Percentiles rank a stretch among this genome's conserved stretches.
phyloP scores from a whole-genome alignment of 2,329 filamentous ascomycete species.

The Epichloe festucae region DNA sequence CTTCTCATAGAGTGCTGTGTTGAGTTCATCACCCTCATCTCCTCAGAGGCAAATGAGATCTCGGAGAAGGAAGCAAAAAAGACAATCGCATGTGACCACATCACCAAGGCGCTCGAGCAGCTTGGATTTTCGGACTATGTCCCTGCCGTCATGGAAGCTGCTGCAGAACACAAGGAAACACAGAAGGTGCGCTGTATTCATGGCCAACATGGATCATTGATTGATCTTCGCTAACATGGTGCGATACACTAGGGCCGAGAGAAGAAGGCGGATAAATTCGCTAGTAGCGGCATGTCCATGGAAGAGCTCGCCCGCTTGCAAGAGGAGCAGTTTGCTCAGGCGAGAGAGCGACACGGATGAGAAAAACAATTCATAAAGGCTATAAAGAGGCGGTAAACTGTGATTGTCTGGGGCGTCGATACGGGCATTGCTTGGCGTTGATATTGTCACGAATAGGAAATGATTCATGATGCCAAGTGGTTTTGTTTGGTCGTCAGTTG shows the following conservation, averaged over 20 bases:
- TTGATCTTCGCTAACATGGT: slow-evolving; percentile 26
- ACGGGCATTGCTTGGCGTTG: slow-evolving; percentile 25
- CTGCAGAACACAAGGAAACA: slow-evolving; percentile 81
- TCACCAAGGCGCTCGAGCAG: slow-evolving; percentile 85
- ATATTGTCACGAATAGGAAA: not conserved
- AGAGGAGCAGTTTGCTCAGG: slow-evolving; percentile 79
- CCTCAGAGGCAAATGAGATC: slow-evolving; percentile 98
- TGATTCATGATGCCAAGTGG: not conserved
- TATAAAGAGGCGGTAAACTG: not conserved
- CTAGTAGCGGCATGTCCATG: slow-evolving; percentile 81
- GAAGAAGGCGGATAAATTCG: slow-evolving; percentile 95
- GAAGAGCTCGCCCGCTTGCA: slow-evolving; percentile 84
- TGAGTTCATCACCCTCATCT: slow-evolving; percentile 96
- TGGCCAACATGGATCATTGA: slow-evolving; percentile 28
- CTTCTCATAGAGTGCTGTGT: slow-evolving; percentile 97
- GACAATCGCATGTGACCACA: slow-evolving; percentile 96
- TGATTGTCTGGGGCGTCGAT: slow-evolving; percentile 10
- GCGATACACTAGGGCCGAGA: slow-evolving; percentile 57
- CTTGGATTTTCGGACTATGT: slow-evolving; percentile 91
- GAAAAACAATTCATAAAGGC: not conserved
- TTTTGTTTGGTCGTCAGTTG: not conserved
- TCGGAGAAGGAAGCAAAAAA: slow-evolving; percentile 99
- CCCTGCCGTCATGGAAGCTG: slow-evolving; percentile 71
- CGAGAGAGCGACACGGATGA: slow-evolving; percentile 28
- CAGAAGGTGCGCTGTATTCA: slow-evolving; percentile 55